Evolutionary conservation across 805 yeast genomes (phyloP), one percentile per base, ranked within the genome.

Genomic region (Candida namnaoensis): DNA sequence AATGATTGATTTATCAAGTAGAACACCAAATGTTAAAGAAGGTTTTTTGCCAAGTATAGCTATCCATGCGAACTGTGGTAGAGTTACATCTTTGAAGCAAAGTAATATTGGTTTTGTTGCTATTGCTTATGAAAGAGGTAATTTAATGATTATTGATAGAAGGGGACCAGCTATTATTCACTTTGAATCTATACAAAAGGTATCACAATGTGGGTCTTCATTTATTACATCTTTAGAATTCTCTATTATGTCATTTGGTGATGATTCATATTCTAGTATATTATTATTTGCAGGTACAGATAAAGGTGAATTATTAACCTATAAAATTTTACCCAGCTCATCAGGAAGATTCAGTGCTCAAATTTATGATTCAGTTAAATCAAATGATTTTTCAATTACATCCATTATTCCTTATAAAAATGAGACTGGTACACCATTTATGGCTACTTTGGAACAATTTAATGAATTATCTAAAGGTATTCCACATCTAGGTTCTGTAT

Each of bases 81-180:
- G 56, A 5, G 80, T 85, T 9, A 67, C 90, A 0, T 74, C 85
- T 1, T 46, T 90, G 38, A 69, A 73, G 41, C 74, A 84, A 58
- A 80, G 90, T 45, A 74, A 82, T 47, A 69, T 88, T 38, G 96
- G 96, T 0, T 90, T 93, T 64, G 85, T 83, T 8, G 93, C 84
- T 0, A 66, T 86, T 35, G 95, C 85, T 1, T 88, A 83, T 57
- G 72, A 72, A 37, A 72, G 80, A 12, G 97, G 98, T n/a, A 70
- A 77, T 32, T 46, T 91, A 14, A 61, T 82, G 2, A 78, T 91
- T 0, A 64, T 90, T 44, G 97, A 91, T 61, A 68, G 85, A 42
- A 70, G 96, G 44, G 85, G 85, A 66, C 90, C 90, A 0, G 88
- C 86, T 0, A 61, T 80, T 7, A 80, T 84, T 26, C 66, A 64